These are phyloP conservation scores for Pholiota molesta DNA, from an alignment of 768 basidiomycete species.

Conservation along the genomic window DNA sequence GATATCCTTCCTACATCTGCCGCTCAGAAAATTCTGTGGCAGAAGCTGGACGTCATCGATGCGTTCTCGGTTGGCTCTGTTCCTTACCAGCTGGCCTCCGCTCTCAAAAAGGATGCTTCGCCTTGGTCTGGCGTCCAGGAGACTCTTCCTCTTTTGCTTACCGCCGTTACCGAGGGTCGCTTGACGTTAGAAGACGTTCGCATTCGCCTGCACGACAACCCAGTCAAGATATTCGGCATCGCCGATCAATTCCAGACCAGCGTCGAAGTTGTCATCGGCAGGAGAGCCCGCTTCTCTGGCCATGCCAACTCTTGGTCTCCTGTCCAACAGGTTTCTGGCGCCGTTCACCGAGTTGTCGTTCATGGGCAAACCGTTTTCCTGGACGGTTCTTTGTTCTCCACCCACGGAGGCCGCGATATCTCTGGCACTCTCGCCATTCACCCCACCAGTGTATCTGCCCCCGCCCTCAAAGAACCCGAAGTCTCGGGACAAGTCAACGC, in stretches of 20 bases:
- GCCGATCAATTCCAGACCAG: slow-evolving; percentile 85
- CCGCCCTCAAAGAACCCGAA: slow-evolving; percentile 35
- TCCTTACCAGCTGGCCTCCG: slow-evolving; percentile 74
- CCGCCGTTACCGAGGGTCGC: slow-evolving; percentile 79
- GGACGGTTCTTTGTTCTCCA: slow-evolving; percentile 73
- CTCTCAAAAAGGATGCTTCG: slow-evolving; percentile 61
- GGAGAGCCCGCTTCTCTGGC: slow-evolving; percentile 59
- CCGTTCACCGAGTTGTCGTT: slow-evolving; percentile 88
- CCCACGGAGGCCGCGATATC: slow-evolving; percentile 70
- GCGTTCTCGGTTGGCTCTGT: slow-evolving; percentile 88
- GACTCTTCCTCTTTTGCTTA: slow-evolving; percentile 83
- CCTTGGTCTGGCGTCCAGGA: slow-evolving; percentile 85
- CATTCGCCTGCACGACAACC: slow-evolving; percentile 87
- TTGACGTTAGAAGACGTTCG: slow-evolving; percentile 85
- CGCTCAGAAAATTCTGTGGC: slow-evolving; percentile 87
- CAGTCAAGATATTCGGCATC: slow-evolving; percentile 87
- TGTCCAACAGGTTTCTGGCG: slow-evolving; percentile 63
- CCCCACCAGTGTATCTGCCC: slow-evolving; percentile 13
- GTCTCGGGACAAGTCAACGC: slow-evolving; percentile 23
- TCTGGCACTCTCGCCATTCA: slow-evolving; percentile 56
- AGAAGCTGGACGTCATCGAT: slow-evolving; percentile 82
- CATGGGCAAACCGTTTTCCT: slow-evolving; percentile 89
- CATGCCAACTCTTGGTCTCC: slow-evolving; percentile 79
- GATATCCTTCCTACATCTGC: slow-evolving; percentile 67
- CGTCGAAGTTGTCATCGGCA: slow-evolving; percentile 91